Evolutionary conservation across 768 basidiomycete genomes (phyloP).

Genomic region (Dendrothele bispora): DNA sequence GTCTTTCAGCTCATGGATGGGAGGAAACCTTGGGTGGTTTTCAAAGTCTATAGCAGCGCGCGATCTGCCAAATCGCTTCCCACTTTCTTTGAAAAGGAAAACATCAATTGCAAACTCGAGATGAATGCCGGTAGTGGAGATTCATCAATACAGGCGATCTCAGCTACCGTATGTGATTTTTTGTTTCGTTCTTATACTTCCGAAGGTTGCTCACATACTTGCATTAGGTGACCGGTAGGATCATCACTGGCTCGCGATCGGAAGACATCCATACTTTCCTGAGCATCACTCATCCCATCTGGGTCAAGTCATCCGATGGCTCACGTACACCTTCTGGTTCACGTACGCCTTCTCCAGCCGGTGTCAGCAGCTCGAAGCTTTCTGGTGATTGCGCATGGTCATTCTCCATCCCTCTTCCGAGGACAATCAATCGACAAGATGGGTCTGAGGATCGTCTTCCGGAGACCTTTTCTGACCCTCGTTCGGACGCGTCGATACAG

Average conservation of each 20-base stretch:
- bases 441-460: conserved; percentile 41
- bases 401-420: conserved; percentile 45
- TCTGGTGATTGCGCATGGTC: conserved; percentile 49
- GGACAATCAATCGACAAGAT: conserved; percentile 41
- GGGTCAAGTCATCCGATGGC: conserved; percentile 43
- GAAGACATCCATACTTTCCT: conserved; percentile 47
- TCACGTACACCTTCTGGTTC: conserved; percentile 45
- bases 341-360: conserved; percentile 38
- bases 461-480: conserved; percentile 54
- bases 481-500: conserved; percentile 47
- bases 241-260: conserved; percentile 47
- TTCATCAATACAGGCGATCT: conserved; percentile 46
- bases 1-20: conserved; percentile 40
- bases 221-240: conserved; percentile 47
- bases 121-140: conserved; percentile 50
- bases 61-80: conserved; percentile 52
- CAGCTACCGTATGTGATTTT: conserved; percentile 35
- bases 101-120: conserved; percentile 45
- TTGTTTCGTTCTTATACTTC: not conserved
- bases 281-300: conserved; percentile 42
- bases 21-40: conserved; percentile 44
- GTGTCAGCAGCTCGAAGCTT: conserved; percentile 40
- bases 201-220: not conserved
- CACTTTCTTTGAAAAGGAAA: conserved; percentile 55
- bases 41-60: conserved; percentile 50